Base-by-base conservation (phyloP, 169 alveolate species). In the Eimeria sp. region DNA sequence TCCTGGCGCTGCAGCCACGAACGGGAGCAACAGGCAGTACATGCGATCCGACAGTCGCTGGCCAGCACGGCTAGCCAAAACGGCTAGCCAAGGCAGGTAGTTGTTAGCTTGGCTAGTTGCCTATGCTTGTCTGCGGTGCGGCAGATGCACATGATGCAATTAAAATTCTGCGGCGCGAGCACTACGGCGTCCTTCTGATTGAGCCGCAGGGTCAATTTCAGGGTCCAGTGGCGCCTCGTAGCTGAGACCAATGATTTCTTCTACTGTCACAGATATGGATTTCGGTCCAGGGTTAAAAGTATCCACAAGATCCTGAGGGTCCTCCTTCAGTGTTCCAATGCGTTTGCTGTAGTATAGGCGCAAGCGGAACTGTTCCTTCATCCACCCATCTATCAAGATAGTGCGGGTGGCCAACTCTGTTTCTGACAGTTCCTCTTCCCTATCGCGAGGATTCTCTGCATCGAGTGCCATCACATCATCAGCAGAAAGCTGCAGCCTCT, bases 361-460 rank as follows among this genome's bases (percentile, higher is more conserved):
- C 58, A 85, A 54, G 40, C 93, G 80, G n/a, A 64, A 64, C 64
- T 85, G 93, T 68, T 85, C 76, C 82, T 85, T 85, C 80, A 85
- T 62, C 93, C 93, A 85, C 16, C 80, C 93, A 6, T 85, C 54
- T 30, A 85, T 62, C 77, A 85, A 6, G 46, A 27, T 9, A 43
- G 30, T 6, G 64, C 93, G 93, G 8, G 60, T 0, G 49, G 52
- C 62, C 82, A 85, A 37, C 30, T 62, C 82, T 0, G 66, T 11
- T 20, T 60, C 46, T 37, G 93, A 85, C 27, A 85, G 27, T 6
- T 85, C 93, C 77, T 85, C 93, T 52, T 85, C 93, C 64, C 80
- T 58, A 9, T 23, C 64, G 25, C 82, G 54, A 27, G 93, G 93
- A 30, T 85, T 68, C 60, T 62, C 93, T 9, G 93, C 93, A 6